Conservation (phyloP, 2,329 filamentous ascomycete genomes). For the Fusarium longipes region DNA sequence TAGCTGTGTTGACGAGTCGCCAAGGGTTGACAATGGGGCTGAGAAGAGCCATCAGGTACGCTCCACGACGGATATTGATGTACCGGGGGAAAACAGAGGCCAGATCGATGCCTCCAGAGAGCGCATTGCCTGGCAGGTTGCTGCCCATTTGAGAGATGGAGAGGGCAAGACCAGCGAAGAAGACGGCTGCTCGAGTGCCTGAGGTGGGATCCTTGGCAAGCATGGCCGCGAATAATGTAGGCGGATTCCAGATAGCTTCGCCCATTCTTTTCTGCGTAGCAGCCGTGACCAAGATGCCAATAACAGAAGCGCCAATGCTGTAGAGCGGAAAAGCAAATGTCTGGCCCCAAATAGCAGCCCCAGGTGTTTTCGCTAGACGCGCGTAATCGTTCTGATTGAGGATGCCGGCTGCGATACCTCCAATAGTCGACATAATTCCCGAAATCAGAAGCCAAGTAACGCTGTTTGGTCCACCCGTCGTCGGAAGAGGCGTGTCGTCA, state of each 20-base stretch:
- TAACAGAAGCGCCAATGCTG: slow-evolving; percentile 51
- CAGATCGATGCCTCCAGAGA: slow-evolving; percentile 55
- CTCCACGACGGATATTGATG: slow-evolving; percentile 54
- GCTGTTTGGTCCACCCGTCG: slow-evolving; percentile 47
- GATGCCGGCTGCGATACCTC: slow-evolving; percentile 54
- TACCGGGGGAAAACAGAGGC: slow-evolving; percentile 52
- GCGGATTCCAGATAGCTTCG: slow-evolving; percentile 54
- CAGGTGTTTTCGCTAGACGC: slow-evolving; percentile 49
- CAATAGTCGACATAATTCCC: slow-evolving; percentile 52
- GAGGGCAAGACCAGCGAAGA: slow-evolving; percentile 54
- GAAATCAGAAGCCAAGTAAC: slow-evolving; percentile 53
- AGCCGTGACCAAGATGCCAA: slow-evolving; percentile 56
- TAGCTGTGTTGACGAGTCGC: slow-evolving; percentile 53
- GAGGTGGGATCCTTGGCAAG: slow-evolving; percentile 48
- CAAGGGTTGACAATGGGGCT: slow-evolving; percentile 54
- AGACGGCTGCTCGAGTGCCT: slow-evolving; percentile 52
- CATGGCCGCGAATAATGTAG: slow-evolving; percentile 50
- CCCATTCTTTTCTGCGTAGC: slow-evolving; percentile 54
- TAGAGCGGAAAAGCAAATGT: slow-evolving; percentile 52
- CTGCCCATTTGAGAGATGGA: slow-evolving; percentile 53
- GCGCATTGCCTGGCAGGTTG: slow-evolving; percentile 53
- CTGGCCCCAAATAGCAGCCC: slow-evolving; percentile 52
- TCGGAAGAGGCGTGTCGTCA: slow-evolving; percentile 36
- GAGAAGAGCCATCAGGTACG: slow-evolving; percentile 52
- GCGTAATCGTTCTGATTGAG: slow-evolving; percentile 56